phyloP scores from a whole-genome alignment of 345 rosid species.

The Iberis pinnata region DNA sequence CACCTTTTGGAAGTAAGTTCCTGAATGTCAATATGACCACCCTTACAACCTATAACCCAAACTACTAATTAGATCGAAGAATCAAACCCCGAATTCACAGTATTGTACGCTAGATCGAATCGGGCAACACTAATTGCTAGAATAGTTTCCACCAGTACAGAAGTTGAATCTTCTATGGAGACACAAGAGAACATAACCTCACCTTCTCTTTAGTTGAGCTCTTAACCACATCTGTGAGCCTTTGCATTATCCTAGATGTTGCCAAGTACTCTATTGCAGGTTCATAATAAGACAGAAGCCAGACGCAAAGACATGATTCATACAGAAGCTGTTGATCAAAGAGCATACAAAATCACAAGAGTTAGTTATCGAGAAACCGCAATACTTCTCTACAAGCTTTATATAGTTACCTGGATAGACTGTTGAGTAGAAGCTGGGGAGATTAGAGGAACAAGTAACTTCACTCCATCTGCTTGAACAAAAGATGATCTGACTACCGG shows the following conservation, averaged over 20 bases:
- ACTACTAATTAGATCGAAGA: constrained; percentile 18
- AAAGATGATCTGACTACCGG: constrained; percentile 85
- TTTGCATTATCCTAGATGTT: constrained; percentile 71
- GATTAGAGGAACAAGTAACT: constrained; percentile 75
- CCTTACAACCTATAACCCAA: constrained; percentile 68
- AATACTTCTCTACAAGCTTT: background rate
- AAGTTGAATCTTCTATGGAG: too few relatives aligned
- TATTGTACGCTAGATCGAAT: too few relatives aligned
- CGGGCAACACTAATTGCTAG: too few relatives aligned
- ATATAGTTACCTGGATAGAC: constrained; percentile 68
- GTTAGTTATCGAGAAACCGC: constrained; percentile 14
- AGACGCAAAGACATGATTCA: constrained; percentile 86
- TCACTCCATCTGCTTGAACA: constrained; percentile 87
- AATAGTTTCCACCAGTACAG: too few relatives aligned
- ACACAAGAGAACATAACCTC: constrained; percentile 21
- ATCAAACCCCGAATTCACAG: too few relatives aligned
- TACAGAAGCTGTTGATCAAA: constrained; percentile 69
- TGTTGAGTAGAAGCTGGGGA: constrained; percentile 96
- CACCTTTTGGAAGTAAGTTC: constrained; percentile 80
- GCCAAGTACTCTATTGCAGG: constrained; percentile 87
- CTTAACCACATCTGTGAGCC: constrained; percentile 74
- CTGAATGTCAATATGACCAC: constrained; percentile 70
- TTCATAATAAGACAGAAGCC: constrained; percentile 90
- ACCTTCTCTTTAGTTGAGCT: constrained; percentile 95
- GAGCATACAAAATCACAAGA: constrained; percentile 9